Evolutionary conservation across 352 stramenopile genomes (phyloP), one percentile per base, ranked within the genome.

Genomic region (Globisporangium splendens): DNA sequence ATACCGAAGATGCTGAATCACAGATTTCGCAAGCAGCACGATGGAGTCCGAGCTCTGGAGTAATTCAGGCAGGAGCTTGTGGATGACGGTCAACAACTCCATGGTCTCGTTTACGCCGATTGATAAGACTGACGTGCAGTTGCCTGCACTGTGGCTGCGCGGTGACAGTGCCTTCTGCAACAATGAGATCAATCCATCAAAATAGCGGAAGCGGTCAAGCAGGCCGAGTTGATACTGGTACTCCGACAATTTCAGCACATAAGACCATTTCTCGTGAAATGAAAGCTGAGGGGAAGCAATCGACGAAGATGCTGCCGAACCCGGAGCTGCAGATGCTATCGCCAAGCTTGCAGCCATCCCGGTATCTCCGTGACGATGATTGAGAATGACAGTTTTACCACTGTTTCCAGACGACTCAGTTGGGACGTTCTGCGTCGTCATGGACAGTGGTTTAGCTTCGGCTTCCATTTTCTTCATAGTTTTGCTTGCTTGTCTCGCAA

Each of bases 171-270:
- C 69, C 55, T 95, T 95, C 62, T 95, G 86, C 28, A 91, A 59
- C 14, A 95, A 52, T 33, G 86, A 92, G 4, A 91, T 41, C 3
- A 95, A 62, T 1, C 84, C 84, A 38, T 93, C 80, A 63, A 95
- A 90, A 56, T 86, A 93, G n/a, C 74, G 75, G 41, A 72, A 62
- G n/a, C 77, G 66, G 53, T 95, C 78, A 41, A 95, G 59, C 24
- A 95, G 59, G 1, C 83, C 78, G 24, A 84, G 55, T 51, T 90
- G 87, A 62, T 89, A 93, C 66, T 95, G 86, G 48, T 88, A 93
- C 66, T 87, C 70, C 14, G 84, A 88, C 15, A 95, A 60, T 59
- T 91, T 89, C 22, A 95, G 69, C 22, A 88, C 66, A 53, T 95
- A 95, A 14, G 81, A 89, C 78, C 79, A 92, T 56, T 90, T 91